Percentiles rank a stretch among this genome's conserved stretches.
Conservation (phyloP, 805 yeast genomes). For the Pichia deserticola region DNA sequence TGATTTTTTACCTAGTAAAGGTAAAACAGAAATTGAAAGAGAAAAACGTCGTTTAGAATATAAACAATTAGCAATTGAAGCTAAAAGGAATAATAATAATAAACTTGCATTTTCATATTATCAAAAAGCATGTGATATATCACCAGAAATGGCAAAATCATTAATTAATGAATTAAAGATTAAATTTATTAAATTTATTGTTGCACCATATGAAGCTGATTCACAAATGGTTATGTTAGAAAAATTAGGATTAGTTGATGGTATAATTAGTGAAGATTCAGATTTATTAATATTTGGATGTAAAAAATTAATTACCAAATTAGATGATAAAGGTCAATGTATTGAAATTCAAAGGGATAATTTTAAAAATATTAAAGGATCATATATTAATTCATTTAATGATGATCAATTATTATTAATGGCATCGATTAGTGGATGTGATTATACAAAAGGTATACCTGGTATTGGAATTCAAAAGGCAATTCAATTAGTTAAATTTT, state of each 20-base stretch:
- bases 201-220: constrained; percentile 98
- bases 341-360: constrained; percentile 56
- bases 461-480: constrained; percentile 80
- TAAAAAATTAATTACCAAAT: constrained; percentile 63
- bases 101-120: constrained; percentile 59
- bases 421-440: constrained; percentile 94
- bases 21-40: constrained; percentile 63
- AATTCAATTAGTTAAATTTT: constrained; percentile 46
- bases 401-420: constrained; percentile 58
- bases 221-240: constrained; percentile 93
- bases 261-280: constrained; percentile 89
- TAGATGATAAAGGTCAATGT: constrained; percentile 63
- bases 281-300: constrained; percentile 90
- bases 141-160: constrained; percentile 86
- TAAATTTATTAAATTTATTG: constrained; percentile 59
- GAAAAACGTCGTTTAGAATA: constrained; percentile 50
- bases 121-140: constrained; percentile 75
- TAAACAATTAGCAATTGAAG: constrained; percentile 44
- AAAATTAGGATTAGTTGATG: constrained; percentile 64
- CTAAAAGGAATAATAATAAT: constrained; percentile 45
- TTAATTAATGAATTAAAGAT: constrained; percentile 64
- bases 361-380: constrained; percentile 31
- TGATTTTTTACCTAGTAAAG: constrained; percentile 72
- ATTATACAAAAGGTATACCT: constrained; percentile 81
- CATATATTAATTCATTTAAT: constrained; percentile 41